Conservation (phyloP, 192 early-diverging fungal genomes). For the Umbelopsis sp. region DNA sequence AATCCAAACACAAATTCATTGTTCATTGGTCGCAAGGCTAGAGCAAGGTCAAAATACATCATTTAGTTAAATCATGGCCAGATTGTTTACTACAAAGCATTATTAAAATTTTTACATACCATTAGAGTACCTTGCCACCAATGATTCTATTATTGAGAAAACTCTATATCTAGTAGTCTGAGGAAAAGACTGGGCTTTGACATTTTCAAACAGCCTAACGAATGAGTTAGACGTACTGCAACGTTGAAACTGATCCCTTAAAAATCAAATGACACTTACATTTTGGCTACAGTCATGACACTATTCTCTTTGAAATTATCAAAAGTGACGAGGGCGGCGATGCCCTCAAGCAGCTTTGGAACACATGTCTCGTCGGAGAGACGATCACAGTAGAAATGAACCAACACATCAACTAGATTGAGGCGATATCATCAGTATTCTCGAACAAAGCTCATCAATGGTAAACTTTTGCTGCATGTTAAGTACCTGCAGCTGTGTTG, state of each 20-base stretch:
- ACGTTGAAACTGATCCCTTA: constrained; percentile 1
- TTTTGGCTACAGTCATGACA: constrained; percentile 51
- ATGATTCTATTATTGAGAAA: constrained; percentile 71
- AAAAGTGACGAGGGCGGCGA: constrained; percentile 62
- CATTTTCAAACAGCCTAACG: constrained; percentile 73
- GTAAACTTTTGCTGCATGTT: background rate
- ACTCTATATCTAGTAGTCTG: constrained; percentile 78
- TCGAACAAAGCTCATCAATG: background rate
- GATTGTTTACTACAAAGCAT: no score
- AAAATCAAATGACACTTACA: constrained; percentile 31
- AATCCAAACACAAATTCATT: constrained; percentile 81
- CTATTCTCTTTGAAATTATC: constrained; percentile 59
- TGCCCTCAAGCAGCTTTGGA: constrained; percentile 61
- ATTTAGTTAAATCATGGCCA: constrained; percentile 21
- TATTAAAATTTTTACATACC: constrained; percentile 47
- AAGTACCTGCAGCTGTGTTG: constrained; percentile 55
- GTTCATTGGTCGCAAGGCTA: constrained; percentile 66
- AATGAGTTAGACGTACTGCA: constrained; percentile 21
- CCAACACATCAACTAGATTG: constrained; percentile 56
- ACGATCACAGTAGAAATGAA: constrained; percentile 75
- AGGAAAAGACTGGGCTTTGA: constrained; percentile 91
- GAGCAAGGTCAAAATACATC: constrained; percentile 26
- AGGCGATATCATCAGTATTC: background rate
- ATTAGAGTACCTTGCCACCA: constrained; percentile 60
- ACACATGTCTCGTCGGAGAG: constrained; percentile 75